Base-by-base conservation (phyloP, 2,329 filamentous ascomycete species). In the Claviceps cyperi region DNA sequence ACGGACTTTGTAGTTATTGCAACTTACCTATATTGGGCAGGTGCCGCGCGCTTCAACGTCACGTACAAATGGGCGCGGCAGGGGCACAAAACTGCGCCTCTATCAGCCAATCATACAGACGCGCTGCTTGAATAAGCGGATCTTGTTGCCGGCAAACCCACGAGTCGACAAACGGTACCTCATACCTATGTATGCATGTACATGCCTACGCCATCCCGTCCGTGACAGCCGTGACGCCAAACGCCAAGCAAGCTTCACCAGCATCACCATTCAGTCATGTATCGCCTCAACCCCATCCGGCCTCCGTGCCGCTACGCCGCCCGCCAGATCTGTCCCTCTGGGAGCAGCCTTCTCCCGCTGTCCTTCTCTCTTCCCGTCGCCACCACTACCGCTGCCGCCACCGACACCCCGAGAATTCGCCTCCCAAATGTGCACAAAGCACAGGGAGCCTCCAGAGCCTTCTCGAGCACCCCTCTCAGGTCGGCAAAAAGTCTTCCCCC, bases 401-500 rank as follows among this genome's bases (percentile, higher is more conserved):
- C 28, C 4, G 28, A 32, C 9, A 11, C 9, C 1, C 28, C 28
- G 9, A 32, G 28, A 32, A 32, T 9, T 21, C 40, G 40, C 7
- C 11, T 13, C 40, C 13, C 40, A 24, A 43, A 43, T 32, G 19
- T 19, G 38, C n/a, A 15, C 7, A 17, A 11, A 19, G 37, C 37
- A 1, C 37, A 39, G 15, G 3, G 9, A 40, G 4, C 9, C 4
- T 11, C 17, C 11, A 59, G 54, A 24, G 51, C 59, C 50, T 64
- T 69, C 59, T 64, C 60, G 44, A 61, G 59, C 51, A 60, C 64
- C 45, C 46, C 60, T n/a, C 28, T 56, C 46, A 41, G 52, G 14
- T 17, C 38, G 28, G 3, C 28, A 47, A 57, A 59, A 47, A 85
- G 84, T 52, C 64, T 94, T 60, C 90, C 91, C 1, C 83, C 88